A percentile compares a stretch with the other conserved stretches of the same genome.
Conservation (phyloP, 805 yeast species). For the Candida ponderosae region DNA sequence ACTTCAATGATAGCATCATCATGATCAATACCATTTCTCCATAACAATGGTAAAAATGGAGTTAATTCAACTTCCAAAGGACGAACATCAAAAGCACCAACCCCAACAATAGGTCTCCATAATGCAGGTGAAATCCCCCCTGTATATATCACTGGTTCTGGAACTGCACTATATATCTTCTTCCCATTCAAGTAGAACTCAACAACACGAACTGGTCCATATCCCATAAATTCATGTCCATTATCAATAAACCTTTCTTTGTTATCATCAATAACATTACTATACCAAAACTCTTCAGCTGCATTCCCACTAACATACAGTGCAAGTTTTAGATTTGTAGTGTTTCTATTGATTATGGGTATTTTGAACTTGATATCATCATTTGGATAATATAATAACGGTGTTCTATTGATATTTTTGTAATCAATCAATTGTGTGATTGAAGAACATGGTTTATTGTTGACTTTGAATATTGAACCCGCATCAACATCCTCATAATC, state of each 20-base stretch:
- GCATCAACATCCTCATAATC: conserved; percentile 7
- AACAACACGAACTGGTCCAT: conserved; percentile 66
- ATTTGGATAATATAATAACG: conserved; percentile 38
- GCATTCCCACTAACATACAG: conserved; percentile 69
- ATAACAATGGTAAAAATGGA: conserved; percentile 59
- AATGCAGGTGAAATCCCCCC: conserved; percentile 77
- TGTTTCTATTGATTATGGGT: conserved; percentile 43
- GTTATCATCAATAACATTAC: conserved; percentile 45
- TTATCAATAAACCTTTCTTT: conserved; percentile 29
- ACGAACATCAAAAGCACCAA: conserved; percentile 65
- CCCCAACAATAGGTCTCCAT: conserved; percentile 77
- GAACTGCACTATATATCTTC: conserved; percentile 54
- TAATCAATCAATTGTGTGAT: conserved; percentile 8
- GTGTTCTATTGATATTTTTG: conserved; percentile 25
- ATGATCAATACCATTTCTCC: conserved; percentile 38
- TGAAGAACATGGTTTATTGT: conserved; percentile 13
- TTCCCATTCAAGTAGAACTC: conserved; percentile 53
- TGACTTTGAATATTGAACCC: conserved; percentile 11
- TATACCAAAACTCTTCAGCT: conserved; percentile 80
- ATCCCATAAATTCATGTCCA: conserved; percentile 40
- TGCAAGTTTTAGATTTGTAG: conserved; percentile 43
- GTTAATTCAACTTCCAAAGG: conserved; percentile 67
- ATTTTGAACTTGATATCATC: conserved; percentile 28
- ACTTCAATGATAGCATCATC: conserved; percentile 22
- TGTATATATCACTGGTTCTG: conserved; percentile 69